phyloP scores from a whole-genome alignment of 1,284 basidiomycete species.

The Melampsora americana region DNA sequence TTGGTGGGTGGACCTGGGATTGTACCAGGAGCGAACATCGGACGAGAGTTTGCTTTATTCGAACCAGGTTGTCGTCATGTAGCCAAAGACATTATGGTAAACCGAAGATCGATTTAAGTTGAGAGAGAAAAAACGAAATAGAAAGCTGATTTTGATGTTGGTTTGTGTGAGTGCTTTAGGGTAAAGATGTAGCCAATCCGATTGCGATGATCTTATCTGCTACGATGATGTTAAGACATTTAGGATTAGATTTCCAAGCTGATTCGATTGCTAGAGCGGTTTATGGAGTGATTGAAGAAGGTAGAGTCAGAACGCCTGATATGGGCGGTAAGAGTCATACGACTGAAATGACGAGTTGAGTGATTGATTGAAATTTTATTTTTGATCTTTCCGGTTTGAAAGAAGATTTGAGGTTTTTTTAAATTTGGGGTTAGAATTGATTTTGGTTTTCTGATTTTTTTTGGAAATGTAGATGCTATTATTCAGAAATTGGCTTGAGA shows the following conservation, averaged over 20 bases:
- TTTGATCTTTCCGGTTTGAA: no score
- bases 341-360: constrained; percentile 29
- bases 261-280: constrained; percentile 90
- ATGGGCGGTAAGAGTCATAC: constrained; percentile 70
- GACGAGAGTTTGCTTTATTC: constrained; percentile 54
- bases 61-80: constrained; percentile 55
- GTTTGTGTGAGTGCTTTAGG: constrained; percentile 3
- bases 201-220: constrained; percentile 96
- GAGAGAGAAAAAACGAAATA: no score
- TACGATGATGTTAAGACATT: constrained; percentile 97
- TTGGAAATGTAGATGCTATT: constrained; percentile 23
- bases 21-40: constrained; percentile 55
- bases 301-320: constrained; percentile 87
- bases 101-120: no score
- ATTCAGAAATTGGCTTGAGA: constrained; percentile 24
- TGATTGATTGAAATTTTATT: no score
- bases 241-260: constrained; percentile 91
- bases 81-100: constrained; percentile 60
- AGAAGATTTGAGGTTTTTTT: background rate
- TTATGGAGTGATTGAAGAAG: constrained; percentile 86
- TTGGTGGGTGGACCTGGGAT: constrained; percentile 54
- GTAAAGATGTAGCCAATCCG: constrained; percentile 71
- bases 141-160: no score
- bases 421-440: no score
- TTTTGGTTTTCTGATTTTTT: background rate